phyloP scores from a whole-genome alignment of 306 rosid genomes.

The Cajanus cajan region DNA sequence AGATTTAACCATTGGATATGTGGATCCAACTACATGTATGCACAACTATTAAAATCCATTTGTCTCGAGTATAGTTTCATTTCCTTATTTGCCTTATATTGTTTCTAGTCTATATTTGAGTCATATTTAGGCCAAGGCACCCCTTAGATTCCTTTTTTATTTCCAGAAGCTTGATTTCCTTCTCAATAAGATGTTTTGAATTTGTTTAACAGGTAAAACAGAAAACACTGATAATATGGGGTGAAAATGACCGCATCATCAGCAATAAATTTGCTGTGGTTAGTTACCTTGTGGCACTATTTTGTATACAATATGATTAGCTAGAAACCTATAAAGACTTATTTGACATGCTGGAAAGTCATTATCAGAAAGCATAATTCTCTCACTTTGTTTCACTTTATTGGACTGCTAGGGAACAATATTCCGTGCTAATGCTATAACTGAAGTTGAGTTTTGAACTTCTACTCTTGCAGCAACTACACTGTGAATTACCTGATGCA shows the following conservation, averaged over 20 bases:
- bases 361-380: background rate
- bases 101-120: slow-evolving; percentile 17
- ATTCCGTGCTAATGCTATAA: background rate
- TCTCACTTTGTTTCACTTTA: background rate
- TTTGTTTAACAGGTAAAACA: slow-evolving; percentile 71
- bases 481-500: slow-evolving; percentile 77
- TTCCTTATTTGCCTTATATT: background rate
- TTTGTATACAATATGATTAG: slow-evolving; percentile 21
- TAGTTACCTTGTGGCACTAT: slow-evolving; percentile 30
- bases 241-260: slow-evolving; percentile 83
- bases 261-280: slow-evolving; percentile 88
- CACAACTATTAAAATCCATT: slow-evolving; percentile 24
- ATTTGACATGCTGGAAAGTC: slow-evolving; percentile 1
- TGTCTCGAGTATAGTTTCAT: background rate
- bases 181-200: background rate
- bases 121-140: background rate
- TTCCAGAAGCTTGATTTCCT: background rate
- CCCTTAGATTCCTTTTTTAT: background rate
- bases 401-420: background rate
- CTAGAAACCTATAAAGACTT: background rate
- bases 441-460: slow-evolving; percentile 13
- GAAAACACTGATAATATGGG: slow-evolving; percentile 89
- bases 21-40: background rate
- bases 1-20: background rate
- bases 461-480: slow-evolving; percentile 63